Base-by-base conservation (phyloP, 2,329 filamentous ascomycete species). In the Aspergillus brunneoviolaceus region DNA sequence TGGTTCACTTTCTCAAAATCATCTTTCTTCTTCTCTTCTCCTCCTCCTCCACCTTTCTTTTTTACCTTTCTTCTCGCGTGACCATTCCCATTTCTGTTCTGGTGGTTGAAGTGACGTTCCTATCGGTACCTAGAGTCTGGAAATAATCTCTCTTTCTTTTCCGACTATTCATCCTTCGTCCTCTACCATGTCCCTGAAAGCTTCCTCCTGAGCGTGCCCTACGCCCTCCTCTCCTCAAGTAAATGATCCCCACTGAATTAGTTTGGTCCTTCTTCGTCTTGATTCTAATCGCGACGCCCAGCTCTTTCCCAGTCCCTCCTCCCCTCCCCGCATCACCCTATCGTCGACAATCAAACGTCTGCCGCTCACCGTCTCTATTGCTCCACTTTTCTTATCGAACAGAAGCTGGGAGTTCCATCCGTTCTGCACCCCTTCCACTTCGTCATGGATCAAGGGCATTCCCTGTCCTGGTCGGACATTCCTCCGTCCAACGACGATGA, bases 401-500 rank as follows among this genome's bases (percentile, higher is more conserved):
- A 45, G 39, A 45, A 16, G 14, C 39, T 12, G 39, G 39, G 39
- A n/a, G 7, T 45, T 45, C 14, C 14, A 45, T 16, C 33, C 33
- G 14, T 12, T 35, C 33, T 16, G 14, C 33, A 16, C 12, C 11
- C 33, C 33, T 35, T 35, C 14, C 33, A 12, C 33, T 16, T 60
- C 51, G 52, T 33, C 58, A 79, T 79, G 77, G 76, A 80, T 59
- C 72, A 75, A 67, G 72, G 75, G 54, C 62, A 70, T 11, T 64
- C 63, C 23, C 55, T 67, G 21, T 59, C 63, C 39, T 67, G 64
- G 65, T 67, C 73, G 47, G 73, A 80, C 62, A 74, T 79, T 56
- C 63, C 73, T 9, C 69, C 69, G 27, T 67, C 76, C 59, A 66
- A 74, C 55, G 77, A 80, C 29, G 80, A 82, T 62, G 80, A 82